A percentile compares a stretch with the other conserved stretches of the same genome.
phyloP scores from a whole-genome alignment of 1,284 basidiomycete species.

The Malassezia pachydermatis region DNA sequence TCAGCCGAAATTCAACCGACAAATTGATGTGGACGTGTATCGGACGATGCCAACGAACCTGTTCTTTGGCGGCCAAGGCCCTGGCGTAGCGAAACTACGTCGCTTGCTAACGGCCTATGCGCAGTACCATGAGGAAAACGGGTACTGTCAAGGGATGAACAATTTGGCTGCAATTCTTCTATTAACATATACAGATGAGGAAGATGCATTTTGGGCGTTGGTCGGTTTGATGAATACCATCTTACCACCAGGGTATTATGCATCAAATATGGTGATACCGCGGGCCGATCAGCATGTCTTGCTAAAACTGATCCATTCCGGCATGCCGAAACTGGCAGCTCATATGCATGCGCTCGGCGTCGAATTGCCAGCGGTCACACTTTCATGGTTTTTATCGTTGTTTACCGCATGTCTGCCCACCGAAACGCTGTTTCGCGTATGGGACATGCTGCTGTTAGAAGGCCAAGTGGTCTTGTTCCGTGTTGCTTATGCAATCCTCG shows the following conservation, averaged over 20 bases:
- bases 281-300: constrained; percentile 87
- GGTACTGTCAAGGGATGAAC: constrained; percentile 64
- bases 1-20: constrained; percentile 52
- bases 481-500: constrained; percentile 73
- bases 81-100: constrained; percentile 79
- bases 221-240: constrained; percentile 60
- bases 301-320: constrained; percentile 69
- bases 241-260: constrained; percentile 50
- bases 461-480: constrained; percentile 78
- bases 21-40: constrained; percentile 87
- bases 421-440: constrained; percentile 50
- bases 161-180: constrained; percentile 83
- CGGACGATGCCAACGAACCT: constrained; percentile 76
- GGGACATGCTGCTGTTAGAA: constrained; percentile 89
- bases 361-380: constrained; percentile 85
- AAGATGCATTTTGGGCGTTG: constrained; percentile 95
- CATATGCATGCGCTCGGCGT: constrained; percentile 73
- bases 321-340: constrained; percentile 62
- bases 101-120: constrained; percentile 82
- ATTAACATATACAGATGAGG: constrained; percentile 80
- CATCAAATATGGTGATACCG: constrained; percentile 56
- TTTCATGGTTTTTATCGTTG: constrained; percentile 93
- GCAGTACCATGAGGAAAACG: constrained; percentile 54
- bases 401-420: constrained; percentile 94
- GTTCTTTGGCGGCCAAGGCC: constrained; percentile 90